Evolutionary conservation across 345 rosid species (phyloP), one percentile per base, ranked within the genome.

Genomic region (Dimocarpus longan): DNA sequence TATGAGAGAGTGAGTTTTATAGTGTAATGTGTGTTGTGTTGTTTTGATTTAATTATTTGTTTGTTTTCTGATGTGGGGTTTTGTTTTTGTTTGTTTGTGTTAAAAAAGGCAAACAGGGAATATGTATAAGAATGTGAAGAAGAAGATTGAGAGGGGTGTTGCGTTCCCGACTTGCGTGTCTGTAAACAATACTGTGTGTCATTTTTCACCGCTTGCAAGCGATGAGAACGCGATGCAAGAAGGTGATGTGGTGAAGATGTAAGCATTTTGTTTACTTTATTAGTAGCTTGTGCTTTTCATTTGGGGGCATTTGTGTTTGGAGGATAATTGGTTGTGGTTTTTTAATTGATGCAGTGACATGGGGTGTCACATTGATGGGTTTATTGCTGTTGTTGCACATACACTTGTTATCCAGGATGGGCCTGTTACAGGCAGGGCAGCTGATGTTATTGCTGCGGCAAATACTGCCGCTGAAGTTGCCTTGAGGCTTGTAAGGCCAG

Each of bases 311-410:
- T 56, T 22, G 8, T 80, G 12, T 40, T 22, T 59, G 48, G 62
- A 13, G 2, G 62, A 70, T 46, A 4, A 74, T 0, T 54, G 19
- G 22, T 79, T 74, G 32, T 64, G 43, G 5, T 10, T 56, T 77
- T 78, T 64, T 80, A 60, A 2, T 13, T 28, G 22, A 63, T 85
- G 72, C 86, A 94, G 98, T 79, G 98, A 97, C 77, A 80, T 97
- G 95, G 99, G 99, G 26, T 94, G 98, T 69, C 99, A 97, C 77
- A 94, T 97, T 66, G 97, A 94, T 85, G 99, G 99, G n/a, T 93
- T 97, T 80, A 94, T 97, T 85, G 98, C 98, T 26, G 90, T 94
- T 21, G 98, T 94, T 79, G 99, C 86, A 2, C 98, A 93, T 67
- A 97, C 98, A 0, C 95, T 91, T 90, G 95, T 88, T 80, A 79